phyloP scores from a whole-genome alignment of 2,329 filamentous ascomycete genomes.

The Mollisiaceae sp. region DNA sequence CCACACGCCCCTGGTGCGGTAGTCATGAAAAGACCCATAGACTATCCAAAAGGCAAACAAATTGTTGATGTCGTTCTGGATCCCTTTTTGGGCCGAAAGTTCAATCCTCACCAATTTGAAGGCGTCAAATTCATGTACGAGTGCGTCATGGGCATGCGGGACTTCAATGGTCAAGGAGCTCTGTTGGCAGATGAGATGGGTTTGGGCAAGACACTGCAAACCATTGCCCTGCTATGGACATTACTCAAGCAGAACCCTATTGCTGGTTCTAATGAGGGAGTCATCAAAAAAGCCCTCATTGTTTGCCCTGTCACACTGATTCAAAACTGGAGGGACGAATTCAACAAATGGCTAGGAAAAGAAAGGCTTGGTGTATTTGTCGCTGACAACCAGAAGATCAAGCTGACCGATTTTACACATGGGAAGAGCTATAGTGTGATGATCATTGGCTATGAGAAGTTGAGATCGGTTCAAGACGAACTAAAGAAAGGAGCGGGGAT shows the following conservation, averaged over 20 bases:
- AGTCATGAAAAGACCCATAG: constrained; percentile 67
- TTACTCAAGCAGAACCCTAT: constrained; percentile 74
- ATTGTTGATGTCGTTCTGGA: constrained; percentile 77
- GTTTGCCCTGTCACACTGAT: constrained; percentile 76
- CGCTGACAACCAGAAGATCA: constrained; percentile 62
- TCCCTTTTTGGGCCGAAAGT: constrained; percentile 64
- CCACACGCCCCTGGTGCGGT: constrained; percentile 63
- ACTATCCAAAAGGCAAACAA: constrained; percentile 63
- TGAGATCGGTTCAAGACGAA: constrained; percentile 68
- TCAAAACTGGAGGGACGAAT: constrained; percentile 75
- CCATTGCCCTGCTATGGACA: constrained; percentile 74
- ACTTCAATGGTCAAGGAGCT: constrained; percentile 69
- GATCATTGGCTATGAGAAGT: constrained; percentile 76
- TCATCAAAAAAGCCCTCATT: constrained; percentile 73
- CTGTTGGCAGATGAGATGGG: constrained; percentile 80
- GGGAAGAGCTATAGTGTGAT: constrained; percentile 72
- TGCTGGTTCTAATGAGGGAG: constrained; percentile 56
- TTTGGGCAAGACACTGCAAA: constrained; percentile 74
- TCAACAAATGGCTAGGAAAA: constrained; percentile 75
- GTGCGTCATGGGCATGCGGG: constrained; percentile 75
- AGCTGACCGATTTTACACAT: constrained; percentile 70
- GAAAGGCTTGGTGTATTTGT: constrained; percentile 73
- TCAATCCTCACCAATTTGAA: constrained; percentile 71
- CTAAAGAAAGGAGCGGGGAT: constrained; percentile 66
- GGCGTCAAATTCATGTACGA: constrained; percentile 76